A percentile compares a stretch with the other conserved stretches of the same genome.
phyloP scores from a whole-genome alignment of 2,329 filamentous ascomycete species.

The Thelonectria rubi region DNA sequence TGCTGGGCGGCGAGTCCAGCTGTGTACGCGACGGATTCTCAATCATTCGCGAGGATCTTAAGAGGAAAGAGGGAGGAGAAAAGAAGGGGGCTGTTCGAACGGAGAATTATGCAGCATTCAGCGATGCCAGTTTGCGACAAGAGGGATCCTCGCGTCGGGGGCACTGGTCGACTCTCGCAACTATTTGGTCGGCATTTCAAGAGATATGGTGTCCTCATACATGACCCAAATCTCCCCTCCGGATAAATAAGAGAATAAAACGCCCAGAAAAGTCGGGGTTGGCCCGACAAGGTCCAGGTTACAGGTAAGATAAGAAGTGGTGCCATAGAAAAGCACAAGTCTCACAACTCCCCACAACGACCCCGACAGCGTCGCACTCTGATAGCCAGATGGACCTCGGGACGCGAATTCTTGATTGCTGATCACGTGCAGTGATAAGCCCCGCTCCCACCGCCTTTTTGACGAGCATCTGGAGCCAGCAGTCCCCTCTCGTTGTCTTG shows the following conservation, averaged over 20 bases:
- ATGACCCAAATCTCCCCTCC: no score
- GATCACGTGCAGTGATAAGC: background rate
- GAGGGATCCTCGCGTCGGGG: no score
- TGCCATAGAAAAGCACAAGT: background rate
- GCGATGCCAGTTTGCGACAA: no score
- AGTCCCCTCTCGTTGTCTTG: background rate
- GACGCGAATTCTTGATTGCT: background rate
- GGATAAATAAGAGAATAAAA: background rate
- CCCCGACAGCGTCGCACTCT: background rate
- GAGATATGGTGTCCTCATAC: no score
- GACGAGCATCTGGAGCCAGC: background rate
- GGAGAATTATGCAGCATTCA: no score
- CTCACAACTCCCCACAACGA: background rate
- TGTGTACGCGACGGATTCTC: constrained; percentile 24
- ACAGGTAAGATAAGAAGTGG: background rate
- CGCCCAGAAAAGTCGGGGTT: background rate
- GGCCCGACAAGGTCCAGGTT: background rate
- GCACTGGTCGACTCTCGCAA: no score
- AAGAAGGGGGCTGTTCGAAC: no score
- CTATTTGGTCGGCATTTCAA: no score
- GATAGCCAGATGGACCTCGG: background rate
- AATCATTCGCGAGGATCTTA: constrained; percentile 16
- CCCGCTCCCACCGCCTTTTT: background rate
- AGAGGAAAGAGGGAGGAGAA: background rate
- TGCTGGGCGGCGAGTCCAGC: constrained; percentile 19